phyloP scores from a whole-genome alignment of 2,329 filamentous ascomycete genomes.

The Fusarium xyrophilum region DNA sequence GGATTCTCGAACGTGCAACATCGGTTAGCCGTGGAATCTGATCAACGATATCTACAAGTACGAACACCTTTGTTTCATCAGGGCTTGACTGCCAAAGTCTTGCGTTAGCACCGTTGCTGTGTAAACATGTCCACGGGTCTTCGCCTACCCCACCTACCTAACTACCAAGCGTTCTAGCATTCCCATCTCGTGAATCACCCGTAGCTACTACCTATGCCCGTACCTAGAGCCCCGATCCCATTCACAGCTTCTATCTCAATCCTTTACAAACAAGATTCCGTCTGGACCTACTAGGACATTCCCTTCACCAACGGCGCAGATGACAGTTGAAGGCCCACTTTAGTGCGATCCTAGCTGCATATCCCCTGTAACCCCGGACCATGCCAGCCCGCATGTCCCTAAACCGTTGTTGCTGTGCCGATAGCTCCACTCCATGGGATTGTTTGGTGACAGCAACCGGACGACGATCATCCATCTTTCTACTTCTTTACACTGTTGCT shows the following conservation, averaged over 20 bases:
- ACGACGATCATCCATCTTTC: not conserved
- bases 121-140: not conserved
- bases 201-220: not conserved
- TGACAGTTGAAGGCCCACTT: constrained; percentile 4
- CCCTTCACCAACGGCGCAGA: constrained; percentile 4
- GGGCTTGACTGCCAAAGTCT: not conserved
- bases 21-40: not conserved
- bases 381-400: constrained; percentile 2
- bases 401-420: constrained; percentile 25
- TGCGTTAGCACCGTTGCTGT: not conserved
- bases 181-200: not conserved
- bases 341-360: constrained; percentile 15
- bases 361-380: constrained; percentile 16
- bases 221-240: not conserved
- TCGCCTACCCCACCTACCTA: not conserved
- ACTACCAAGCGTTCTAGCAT: not conserved
- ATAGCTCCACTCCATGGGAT: constrained; percentile 13
- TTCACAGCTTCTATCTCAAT: not conserved
- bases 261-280: not conserved
- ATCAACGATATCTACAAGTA: not conserved
- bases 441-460: constrained; percentile 13
- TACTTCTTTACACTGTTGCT: constrained; percentile 6
- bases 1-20: not conserved
- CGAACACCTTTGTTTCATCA: not conserved
- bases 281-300: not conserved